Percentiles rank a stretch among this genome's conserved stretches.
phyloP scores from a whole-genome alignment of 108 stramenopile genomes.

The Cyclotella sp. region DNA sequence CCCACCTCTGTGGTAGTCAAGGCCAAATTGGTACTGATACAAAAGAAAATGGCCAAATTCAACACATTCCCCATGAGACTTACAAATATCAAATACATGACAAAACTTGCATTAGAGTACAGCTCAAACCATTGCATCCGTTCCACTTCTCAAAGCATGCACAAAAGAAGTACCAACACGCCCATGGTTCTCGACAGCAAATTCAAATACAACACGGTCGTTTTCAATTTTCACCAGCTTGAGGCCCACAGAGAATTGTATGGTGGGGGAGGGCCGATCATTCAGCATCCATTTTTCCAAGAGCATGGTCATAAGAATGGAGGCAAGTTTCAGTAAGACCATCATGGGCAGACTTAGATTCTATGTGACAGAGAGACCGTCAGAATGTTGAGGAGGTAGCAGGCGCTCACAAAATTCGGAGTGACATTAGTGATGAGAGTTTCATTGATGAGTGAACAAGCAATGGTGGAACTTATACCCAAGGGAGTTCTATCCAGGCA shows the following conservation, averaged over 20 bases:
- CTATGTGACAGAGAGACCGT: slow-evolving; percentile 70
- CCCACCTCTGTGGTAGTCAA: slow-evolving; percentile 76
- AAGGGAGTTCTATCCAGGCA: too few relatives aligned
- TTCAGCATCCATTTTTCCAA: slow-evolving; percentile 62
- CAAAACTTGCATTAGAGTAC: slow-evolving; percentile 35
- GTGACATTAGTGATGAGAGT: too few relatives aligned
- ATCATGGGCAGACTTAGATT: slow-evolving; percentile 72
- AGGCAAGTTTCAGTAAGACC: slow-evolving; percentile 68
- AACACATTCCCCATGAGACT: slow-evolving; percentile 58
- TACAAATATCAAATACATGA: slow-evolving; percentile 40
- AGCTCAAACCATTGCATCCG: slow-evolving; percentile 24
- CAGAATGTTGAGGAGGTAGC: slow-evolving; percentile 71
- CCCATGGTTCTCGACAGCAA: slow-evolving; percentile 40
- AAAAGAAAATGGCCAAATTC: slow-evolving; percentile 75
- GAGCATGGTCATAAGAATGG: slow-evolving; percentile 75
- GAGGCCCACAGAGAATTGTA: slow-evolving; percentile 59
- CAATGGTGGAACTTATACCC: too few relatives aligned
- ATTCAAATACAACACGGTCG: slow-evolving; percentile 63
- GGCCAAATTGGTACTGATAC: slow-evolving; percentile 70
- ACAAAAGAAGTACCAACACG: slow-evolving; percentile 27
- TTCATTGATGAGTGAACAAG: too few relatives aligned
- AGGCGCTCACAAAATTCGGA: too few relatives aligned
- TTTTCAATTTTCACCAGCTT: slow-evolving; percentile 63
- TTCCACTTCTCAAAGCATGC: slow-evolving; percentile 30
- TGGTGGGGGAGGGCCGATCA: slow-evolving; percentile 48